These are phyloP conservation scores for Phytophthora pluvialis DNA, from an alignment of 352 stramenopile species.

Conservation along the genomic window DNA sequence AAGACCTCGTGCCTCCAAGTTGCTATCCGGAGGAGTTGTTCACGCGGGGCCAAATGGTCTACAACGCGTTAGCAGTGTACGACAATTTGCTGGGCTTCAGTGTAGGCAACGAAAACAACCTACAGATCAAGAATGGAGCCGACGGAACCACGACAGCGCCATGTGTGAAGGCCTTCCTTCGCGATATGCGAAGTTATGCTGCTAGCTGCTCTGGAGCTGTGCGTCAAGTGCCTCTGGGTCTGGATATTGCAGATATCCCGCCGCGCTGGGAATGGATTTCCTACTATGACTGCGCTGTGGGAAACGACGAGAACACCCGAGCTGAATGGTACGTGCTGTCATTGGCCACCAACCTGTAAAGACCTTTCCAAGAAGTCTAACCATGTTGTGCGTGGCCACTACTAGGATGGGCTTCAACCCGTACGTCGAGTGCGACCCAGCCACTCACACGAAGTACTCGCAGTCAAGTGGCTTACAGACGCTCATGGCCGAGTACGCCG, in stretches of 20 bases:
- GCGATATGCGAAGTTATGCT: conserved; percentile 62
- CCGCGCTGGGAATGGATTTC: conserved; percentile 60
- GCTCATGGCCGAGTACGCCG: conserved; percentile 68
- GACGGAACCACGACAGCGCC: conserved; percentile 47
- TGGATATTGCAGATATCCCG: conserved; percentile 68
- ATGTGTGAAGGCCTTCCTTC: conserved; percentile 72
- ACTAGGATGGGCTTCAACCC: conserved; percentile 62
- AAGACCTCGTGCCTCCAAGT: conserved; percentile 45
- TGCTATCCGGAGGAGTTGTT: conserved; percentile 68
- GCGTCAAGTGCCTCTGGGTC: conserved; percentile 60
- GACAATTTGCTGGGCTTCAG: conserved; percentile 76
- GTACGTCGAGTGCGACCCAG: conserved; percentile 73
- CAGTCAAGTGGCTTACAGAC: conserved; percentile 62
- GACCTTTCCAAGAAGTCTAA: not conserved
- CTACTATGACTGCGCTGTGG: conserved; percentile 71
- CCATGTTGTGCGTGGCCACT: not conserved
- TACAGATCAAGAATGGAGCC: conserved; percentile 40
- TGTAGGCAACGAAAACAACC: conserved; percentile 68
- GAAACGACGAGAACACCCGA: conserved; percentile 58
- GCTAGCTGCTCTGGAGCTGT: conserved; percentile 45
- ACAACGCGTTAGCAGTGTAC: conserved; percentile 79
- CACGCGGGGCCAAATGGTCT: conserved; percentile 63
- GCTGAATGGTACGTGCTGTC: conserved; percentile 48
- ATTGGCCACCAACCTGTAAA: no score
- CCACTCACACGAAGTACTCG: conserved; percentile 54